Base-by-base conservation (phyloP, 2,329 filamentous ascomycete genomes). In the Pyricularia sp. region DNA sequence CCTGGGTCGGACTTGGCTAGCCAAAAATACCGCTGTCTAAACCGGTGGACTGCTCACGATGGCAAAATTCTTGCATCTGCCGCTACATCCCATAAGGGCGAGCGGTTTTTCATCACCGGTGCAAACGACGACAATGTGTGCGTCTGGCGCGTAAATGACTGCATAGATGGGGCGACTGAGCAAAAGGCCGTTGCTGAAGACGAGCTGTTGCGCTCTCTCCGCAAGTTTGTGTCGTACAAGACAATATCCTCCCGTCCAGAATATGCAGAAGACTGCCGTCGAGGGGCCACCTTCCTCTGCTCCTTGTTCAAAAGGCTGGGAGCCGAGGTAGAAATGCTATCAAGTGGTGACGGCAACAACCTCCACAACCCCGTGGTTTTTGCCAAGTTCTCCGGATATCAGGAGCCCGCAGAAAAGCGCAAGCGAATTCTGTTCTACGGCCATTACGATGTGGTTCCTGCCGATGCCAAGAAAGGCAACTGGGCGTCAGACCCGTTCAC, bases 391-490 rank as follows among this genome's bases (percentile, higher is more conserved):
- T 84, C 85, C 60, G 92, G 89, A 4, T 94, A 87, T 75, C 85
- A 82, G 66, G 82, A 85, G 12, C 84, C 86, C 0, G 78, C 84
- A 0, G 81, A 84, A 30, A 80, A 84, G 30, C 84, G 90, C 22
- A 96, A 94, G 77, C 92, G 91, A 33, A 90, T 97, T 9, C 78
- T 99, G 0, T 99, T 99, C 74, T 99, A 99, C 72, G 94, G 96
- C 0, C 94, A 99, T 74, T 99, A 99, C 78, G 94, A 99, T 72
- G 93, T 99, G 2, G 94, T 99, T 3, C 85, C 92, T 0, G 94
- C 94, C 0, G 91, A 96, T 69, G 87, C 88, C 49, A 89, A 89
- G 68, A 86, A 88, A 65, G 84, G 85, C 49, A 93, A 91, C 69
- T 99, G 94, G 94, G 82, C 85, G 53, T 87, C 86, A 1, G 90